Conservation (phyloP, 2,329 filamentous ascomycete genomes). For the Aspergillus puulaauensis region DNA sequence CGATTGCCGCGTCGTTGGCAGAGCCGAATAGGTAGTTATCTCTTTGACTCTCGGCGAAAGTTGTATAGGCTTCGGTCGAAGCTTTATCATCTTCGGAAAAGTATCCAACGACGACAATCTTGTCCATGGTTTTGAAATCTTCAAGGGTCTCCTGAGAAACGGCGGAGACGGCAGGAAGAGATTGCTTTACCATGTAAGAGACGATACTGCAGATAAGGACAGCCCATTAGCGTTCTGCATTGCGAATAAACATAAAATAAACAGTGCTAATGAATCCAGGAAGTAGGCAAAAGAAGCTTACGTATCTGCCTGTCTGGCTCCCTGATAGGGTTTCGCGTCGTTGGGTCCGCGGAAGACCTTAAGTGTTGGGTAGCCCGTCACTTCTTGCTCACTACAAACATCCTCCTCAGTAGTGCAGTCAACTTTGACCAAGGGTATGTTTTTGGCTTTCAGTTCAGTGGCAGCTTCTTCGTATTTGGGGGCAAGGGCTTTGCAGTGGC, state of each 20-base stretch:
- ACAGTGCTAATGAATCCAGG: background rate
- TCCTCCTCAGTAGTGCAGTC: conserved; percentile 95
- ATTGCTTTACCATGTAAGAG: conserved; percentile 98
- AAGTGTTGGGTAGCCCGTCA: conserved; percentile 97
- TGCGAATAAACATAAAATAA: background rate
- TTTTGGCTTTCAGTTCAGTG: conserved; percentile 49
- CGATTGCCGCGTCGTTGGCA: conserved; percentile 77
- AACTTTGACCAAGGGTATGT: conserved; percentile 50
- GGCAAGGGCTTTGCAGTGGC: conserved; percentile 96
- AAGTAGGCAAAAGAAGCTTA: conserved; percentile 34
- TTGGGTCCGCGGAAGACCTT: conserved; percentile 96
- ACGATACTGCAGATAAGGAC: conserved; percentile 50
- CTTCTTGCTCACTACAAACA: conserved; percentile 83
- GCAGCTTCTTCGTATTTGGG: conserved; percentile 53
- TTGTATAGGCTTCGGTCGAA: conserved; percentile 79
- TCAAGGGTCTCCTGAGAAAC: conserved; percentile 80
- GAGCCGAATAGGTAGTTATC: conserved; percentile 93
- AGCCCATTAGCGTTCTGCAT: conserved; percentile 20
- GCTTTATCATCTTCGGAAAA: conserved; percentile 76
- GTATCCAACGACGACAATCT: conserved; percentile 92
- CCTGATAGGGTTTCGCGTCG: conserved; percentile 77
- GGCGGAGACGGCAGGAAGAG: conserved; percentile 83
- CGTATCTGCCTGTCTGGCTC: conserved; percentile 82
- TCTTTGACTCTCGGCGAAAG: conserved; percentile 72
- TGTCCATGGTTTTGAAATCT: conserved; percentile 97